Conservation (phyloP, 176 grass and related monocot species). For the Phyllostachys edulis region DNA sequence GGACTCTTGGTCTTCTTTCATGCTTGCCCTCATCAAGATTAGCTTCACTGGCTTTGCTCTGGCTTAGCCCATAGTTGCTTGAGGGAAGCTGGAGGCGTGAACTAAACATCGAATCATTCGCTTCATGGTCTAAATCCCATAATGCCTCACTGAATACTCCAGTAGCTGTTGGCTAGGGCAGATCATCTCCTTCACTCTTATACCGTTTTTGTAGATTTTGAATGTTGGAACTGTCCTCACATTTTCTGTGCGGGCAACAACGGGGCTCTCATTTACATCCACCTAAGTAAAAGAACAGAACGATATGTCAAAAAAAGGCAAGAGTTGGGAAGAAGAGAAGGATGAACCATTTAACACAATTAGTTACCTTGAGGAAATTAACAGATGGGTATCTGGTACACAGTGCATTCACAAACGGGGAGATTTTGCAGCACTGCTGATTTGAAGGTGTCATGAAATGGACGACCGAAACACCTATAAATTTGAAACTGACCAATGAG, state of each 20-base stretch:
- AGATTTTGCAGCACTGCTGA: conserved; percentile 75
- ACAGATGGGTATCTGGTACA: conserved; percentile 83
- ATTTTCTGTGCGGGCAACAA: conserved; percentile 69
- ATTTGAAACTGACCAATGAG: conserved; percentile 19
- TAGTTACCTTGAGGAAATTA: conserved; percentile 91
- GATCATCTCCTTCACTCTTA: conserved; percentile 93
- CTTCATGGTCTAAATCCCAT: conserved; percentile 63
- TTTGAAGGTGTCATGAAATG: conserved; percentile 78
- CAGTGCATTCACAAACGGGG: conserved; percentile 66
- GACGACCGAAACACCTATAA: conserved; percentile 78
- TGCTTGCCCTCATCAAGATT: conserved; percentile 32
- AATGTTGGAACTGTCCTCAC: conserved; percentile 84
- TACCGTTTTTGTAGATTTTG: conserved; percentile 92
- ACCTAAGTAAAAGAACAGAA: conserved; percentile 50
- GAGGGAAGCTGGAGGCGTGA: conserved; percentile 20
- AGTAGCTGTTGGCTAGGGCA: conserved; percentile 80
- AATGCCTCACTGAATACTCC: conserved; percentile 89
- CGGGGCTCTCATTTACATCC: conserved; percentile 65
- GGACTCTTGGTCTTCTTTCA: conserved; percentile 28
- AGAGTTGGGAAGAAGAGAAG: neutral
- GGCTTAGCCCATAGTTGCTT: conserved; percentile 30
- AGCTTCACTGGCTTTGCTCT: conserved; percentile 22
- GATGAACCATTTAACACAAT: neutral
- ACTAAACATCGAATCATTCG: conserved; percentile 19
- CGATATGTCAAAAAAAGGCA: conserved; percentile 5